Percentiles rank a stretch among this genome's conserved stretches.
Conservation (phyloP, 1,139 yeast species). For the Candida sp. region DNA sequence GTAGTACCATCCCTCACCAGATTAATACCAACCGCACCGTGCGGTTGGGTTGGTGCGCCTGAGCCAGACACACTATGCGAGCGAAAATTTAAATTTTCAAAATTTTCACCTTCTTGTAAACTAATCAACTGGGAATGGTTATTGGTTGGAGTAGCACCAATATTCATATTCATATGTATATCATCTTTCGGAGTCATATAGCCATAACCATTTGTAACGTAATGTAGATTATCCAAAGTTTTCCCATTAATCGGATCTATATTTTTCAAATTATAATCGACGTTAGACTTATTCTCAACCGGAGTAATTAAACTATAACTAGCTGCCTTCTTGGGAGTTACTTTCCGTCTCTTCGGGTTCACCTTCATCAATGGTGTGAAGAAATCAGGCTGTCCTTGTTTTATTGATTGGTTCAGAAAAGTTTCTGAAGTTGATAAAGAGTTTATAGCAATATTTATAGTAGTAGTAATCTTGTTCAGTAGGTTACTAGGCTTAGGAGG, state of each 20-base stretch:
- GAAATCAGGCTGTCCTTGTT: slow-evolving; percentile 44
- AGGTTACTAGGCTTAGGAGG: slow-evolving; percentile 45
- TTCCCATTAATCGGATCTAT: slow-evolving; percentile 17
- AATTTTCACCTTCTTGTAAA: not conserved
- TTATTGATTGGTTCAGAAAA: slow-evolving; percentile 38
- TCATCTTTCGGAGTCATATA: not conserved
- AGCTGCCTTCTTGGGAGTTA: slow-evolving; percentile 7
- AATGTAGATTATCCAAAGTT: slow-evolving; percentile 32
- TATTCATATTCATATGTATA: not conserved
- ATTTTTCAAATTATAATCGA: slow-evolving; percentile 19
- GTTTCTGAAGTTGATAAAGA: slow-evolving; percentile 36
- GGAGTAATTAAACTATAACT: slow-evolving; percentile 17
- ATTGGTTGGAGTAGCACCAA: not conserved
- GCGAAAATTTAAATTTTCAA: not conserved
- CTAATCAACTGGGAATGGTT: not conserved
- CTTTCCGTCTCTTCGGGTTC: slow-evolving; percentile 23
- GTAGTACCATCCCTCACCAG: not conserved
- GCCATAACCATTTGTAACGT: slow-evolving; percentile 1
- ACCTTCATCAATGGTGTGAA: slow-evolving; percentile 48
- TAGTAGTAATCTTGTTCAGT: slow-evolving; percentile 37
- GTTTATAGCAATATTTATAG: slow-evolving; percentile 42
- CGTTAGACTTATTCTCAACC: slow-evolving; percentile 12
- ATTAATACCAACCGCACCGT: not conserved
- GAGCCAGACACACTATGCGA: not conserved
- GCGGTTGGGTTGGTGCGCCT: not conserved